Evolutionary conservation across 495 filamentous ascomycete species (phyloP), one percentile per base, ranked within the genome.

Genomic region (Platismatia glauca): DNA sequence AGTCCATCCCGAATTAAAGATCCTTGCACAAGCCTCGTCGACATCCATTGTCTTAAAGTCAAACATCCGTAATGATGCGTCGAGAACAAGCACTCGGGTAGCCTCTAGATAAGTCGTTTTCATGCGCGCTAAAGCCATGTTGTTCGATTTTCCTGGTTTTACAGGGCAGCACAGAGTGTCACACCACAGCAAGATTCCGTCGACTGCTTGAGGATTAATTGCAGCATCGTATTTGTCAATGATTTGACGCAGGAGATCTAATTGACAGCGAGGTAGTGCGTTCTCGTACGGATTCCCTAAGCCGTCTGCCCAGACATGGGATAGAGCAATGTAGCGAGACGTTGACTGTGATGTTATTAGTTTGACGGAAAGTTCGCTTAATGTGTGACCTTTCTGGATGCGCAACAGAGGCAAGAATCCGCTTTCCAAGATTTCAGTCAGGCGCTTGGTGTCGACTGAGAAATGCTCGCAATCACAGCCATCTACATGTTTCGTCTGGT

Each of bases 241-340:
- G 1, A 68, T 55, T n/a, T 44, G 20, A 27, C 55, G 44, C 4
- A 74, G 57, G 6, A 57, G 50, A 27, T 33, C 62, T 13, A 75
- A 50, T 50, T 74, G 68, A 53, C 72, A 74, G 12, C 55, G 64
- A 22, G 66, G 66, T 15, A 75, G 64, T 24, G 72, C 52, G 46
- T 74, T 75, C 24, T 29, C 53, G 13, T 63, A 33, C 24, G 72
- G 63, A 60, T 74, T 75, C 18, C 73, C 72, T 5, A 75, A 67
- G 0, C 73, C 73, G 52, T 75, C 72, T 13, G 72, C 71, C 72
- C 73, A 75, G 13, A 74, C 69, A 60, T 75, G 72, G 18, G 72
- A 73, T 24, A 75, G 37, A 2, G 73, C 69, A 9, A 71, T 59
- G 56, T 58, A 58, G 3, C 27, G 12, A 4, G 38, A 24, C 15